phyloP scores from a whole-genome alignment of 2,329 filamentous ascomycete species.

The Leptosphaerulina australis region DNA sequence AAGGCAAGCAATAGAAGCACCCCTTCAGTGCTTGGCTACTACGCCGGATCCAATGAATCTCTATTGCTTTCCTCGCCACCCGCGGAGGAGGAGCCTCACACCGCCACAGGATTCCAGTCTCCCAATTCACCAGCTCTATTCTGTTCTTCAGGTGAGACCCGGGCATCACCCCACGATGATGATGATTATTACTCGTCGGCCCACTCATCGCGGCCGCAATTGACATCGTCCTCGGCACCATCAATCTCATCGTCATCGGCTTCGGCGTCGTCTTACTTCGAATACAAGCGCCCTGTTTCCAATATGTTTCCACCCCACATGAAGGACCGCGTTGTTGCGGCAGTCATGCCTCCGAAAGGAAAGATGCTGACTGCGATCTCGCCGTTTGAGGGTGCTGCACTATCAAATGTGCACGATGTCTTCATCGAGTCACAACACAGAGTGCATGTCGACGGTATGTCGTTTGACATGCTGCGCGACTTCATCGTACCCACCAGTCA shows the following conservation, averaged over 20 bases:
- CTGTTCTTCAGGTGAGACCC: constrained; percentile 16
- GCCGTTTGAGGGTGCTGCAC: constrained; percentile 39
- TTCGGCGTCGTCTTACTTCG: constrained; percentile 44
- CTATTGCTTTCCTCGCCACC: constrained; percentile 45
- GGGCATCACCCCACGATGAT: constrained; percentile 10
- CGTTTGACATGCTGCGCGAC: constrained; percentile 44
- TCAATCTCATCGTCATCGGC: constrained; percentile 37
- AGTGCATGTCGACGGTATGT: constrained; percentile 44
- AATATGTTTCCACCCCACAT: constrained; percentile 28
- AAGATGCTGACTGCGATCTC: constrained; percentile 41
- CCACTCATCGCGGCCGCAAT: constrained; percentile 32
- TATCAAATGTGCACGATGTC: constrained; percentile 41
- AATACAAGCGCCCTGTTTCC: constrained; percentile 35
- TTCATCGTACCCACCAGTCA: constrained; percentile 29
- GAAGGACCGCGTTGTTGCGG: constrained; percentile 39
- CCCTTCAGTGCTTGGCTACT: constrained; percentile 41
- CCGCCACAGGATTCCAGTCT: constrained; percentile 32
- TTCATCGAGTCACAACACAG: constrained; percentile 42
- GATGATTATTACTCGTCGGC: constrained; percentile 36
- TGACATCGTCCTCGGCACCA: constrained; percentile 42
- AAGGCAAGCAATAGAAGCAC: constrained; percentile 32
- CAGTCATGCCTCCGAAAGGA: constrained; percentile 35
- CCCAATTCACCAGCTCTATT: constrained; percentile 24
- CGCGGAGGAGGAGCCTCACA: constrained; percentile 28
- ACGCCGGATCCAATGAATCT: constrained; percentile 33